These are phyloP conservation scores for Fusarium goolgardi DNA, from an alignment of 2,329 filamentous ascomycete genomes.

Conservation along the genomic window DNA sequence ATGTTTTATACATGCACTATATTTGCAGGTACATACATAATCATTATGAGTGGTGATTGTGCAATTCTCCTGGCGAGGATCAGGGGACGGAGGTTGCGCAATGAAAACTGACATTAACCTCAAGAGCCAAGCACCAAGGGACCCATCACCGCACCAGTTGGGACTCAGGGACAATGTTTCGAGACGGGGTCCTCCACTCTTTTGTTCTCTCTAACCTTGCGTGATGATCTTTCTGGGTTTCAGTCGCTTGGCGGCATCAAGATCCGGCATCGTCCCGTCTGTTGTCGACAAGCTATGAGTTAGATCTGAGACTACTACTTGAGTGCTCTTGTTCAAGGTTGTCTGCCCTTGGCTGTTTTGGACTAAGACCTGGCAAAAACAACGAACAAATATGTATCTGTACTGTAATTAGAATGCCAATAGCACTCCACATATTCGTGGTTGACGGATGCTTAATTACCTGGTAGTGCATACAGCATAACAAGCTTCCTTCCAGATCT, in stretches of 20 bases:
- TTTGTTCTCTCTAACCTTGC: conserved; percentile 22
- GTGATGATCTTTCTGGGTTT: conserved; percentile 29
- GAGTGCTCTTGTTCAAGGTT: conserved; percentile 10
- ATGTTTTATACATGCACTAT: conserved; percentile 1
- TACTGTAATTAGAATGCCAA: background rate
- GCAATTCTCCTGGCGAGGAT: conserved; percentile 31
- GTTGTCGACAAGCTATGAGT: conserved; percentile 4
- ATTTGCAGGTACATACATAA: background rate
- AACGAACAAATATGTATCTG: background rate
- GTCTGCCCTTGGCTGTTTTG: background rate
- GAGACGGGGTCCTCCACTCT: conserved; percentile 21
- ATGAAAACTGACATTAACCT: conserved; percentile 1
- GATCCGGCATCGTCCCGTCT: conserved; percentile 25
- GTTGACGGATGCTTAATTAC: background rate
- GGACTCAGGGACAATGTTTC: conserved; percentile 21
- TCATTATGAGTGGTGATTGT: conserved; percentile 19
- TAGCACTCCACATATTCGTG: background rate
- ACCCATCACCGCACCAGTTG: conserved; percentile 3
- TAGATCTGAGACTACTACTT: conserved; percentile 20
- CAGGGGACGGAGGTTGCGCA: conserved; percentile 16
- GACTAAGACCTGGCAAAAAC: background rate
- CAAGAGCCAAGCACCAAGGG: background rate
- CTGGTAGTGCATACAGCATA: background rate
- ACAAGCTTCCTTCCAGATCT: conserved; percentile 36
- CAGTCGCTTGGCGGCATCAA: conserved; percentile 28